Base-by-base conservation (phyloP, 225 moss, liverwort and hornwort genomes). In the Bryum argenteum region DNA sequence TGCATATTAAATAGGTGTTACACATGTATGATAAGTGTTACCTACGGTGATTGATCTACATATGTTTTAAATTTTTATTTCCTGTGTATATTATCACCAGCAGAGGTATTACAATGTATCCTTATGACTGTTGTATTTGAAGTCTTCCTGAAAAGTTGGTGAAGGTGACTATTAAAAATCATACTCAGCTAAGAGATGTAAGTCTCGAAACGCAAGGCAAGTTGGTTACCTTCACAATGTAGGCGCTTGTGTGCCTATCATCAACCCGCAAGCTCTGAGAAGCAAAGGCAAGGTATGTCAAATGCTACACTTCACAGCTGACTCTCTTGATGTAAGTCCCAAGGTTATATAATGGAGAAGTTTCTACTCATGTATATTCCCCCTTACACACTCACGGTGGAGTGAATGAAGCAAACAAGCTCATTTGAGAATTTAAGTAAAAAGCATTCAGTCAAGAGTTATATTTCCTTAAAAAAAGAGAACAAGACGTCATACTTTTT, bases 241-340 rank as follows among this genome's bases (percentile, higher is more conserved):
- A 91, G 53, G 91, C 91, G 73, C 87, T 82, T 55, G 86, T 75
- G 41, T 91, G 94, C 72, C 91, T 82, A 75, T 94, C 94, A 68
- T 94, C 91, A 61, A 85, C 83, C 71, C 85, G 79, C 79, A 91
- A 78, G 63, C 93, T 83, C 96, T 94, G 75, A 11, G 58, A 66
- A 77, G 66, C 47, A 38, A 47, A 14, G 63, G 56, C 23, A 63
- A 62, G 45, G 55, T 45, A 54, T 42, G 77, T 66, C 28, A 43
- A 12, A 8, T 43, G 18, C 13, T 59, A 69, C 13, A 45, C 42
- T 59, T 58, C 38, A 14, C 57, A 59, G 17, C 0, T 59, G 65
- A 58, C 56, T 52, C 40, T 1, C 14, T 59, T 14, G 37, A 43
- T 67, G 53, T 38, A 44, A 48, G 5, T 48, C 21, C 23, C 16